Base-by-base conservation (phyloP, 169 alveolate species). In the Plasmodium vivax region DNA sequence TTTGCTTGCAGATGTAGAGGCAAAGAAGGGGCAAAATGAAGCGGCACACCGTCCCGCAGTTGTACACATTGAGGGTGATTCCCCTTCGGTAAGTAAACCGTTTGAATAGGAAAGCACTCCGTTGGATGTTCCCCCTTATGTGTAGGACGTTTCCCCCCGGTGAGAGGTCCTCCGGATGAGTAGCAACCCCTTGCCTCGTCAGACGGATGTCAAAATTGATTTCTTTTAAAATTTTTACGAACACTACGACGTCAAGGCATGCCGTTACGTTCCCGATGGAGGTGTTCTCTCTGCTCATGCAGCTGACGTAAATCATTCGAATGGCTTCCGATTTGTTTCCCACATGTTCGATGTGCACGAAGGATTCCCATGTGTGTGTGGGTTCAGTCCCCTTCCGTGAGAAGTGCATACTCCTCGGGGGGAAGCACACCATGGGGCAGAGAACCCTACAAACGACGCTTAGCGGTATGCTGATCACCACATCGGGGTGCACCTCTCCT, bases 11-110 rank as follows among this genome's bases (percentile, higher is more conserved):
- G 36, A 84, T 84, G 80, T 84, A 84, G 34, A 84, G 54, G 43
- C 93, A 84, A 14, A 84, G 41, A 14, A 84, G 68, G 74, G 93
- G 93, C 34, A 84, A 19, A 43, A 84, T 19, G 56, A 84, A 73
- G 12, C 93, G 83, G 7, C 93, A 84, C 47, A 84, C 93, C 16
- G 93, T 84, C 9, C 93, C 93, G 30, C 84, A 72, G 36, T 84
- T 84, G 73, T 84, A 71, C 19, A 84, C 45, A 45, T 84, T 43
- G 56, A 84, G 43, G 27, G 54, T 36, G 12, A 73, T 27, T 72
- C 56, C 56, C n/a, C 36, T 56, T 36, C 41, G 74, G 58, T 72
- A 84, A 23, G 36, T 16, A 36, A 84, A 84, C 19, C 77, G 47
- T 84, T 84, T 84, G 43, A 84, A 84, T 73, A 73, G 72, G n/a